phyloP scores from a whole-genome alignment of 352 stramenopile genomes.

The Globisporangium yorkense region DNA sequence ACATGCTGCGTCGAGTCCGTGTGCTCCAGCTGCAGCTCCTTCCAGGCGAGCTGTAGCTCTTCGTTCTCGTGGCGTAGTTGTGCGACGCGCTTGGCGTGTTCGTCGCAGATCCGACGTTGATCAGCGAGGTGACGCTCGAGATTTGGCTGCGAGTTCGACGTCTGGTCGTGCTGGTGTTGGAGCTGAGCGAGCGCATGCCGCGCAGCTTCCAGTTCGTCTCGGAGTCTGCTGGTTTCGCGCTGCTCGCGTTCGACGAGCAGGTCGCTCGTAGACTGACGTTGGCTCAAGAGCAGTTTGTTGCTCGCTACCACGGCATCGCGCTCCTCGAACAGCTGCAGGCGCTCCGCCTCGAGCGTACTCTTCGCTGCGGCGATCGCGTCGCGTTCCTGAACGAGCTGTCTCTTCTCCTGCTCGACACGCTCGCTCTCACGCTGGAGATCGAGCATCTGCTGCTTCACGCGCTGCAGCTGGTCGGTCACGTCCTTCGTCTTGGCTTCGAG shows the following conservation, averaged over 20 bases:
- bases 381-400: slow-evolving; percentile 18
- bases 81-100: slow-evolving; percentile 19
- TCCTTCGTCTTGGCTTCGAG: slow-evolving; percentile 27
- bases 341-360: slow-evolving; percentile 2
- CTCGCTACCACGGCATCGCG: slow-evolving; percentile 1
- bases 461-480: slow-evolving; percentile 7
- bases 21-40: slow-evolving; percentile 49
- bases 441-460: slow-evolving; percentile 8
- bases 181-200: slow-evolving; percentile 11
- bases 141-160: slow-evolving; percentile 10
- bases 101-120: slow-evolving; percentile 15
- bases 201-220: slow-evolving; percentile 1
- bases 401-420: neutral
- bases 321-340: slow-evolving; percentile 5
- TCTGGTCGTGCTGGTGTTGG: slow-evolving; percentile 13
- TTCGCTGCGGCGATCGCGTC: slow-evolving; percentile 11
- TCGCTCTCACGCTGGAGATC: slow-evolving; percentile 10
- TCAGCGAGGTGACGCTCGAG: slow-evolving; percentile 23
- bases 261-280: slow-evolving; percentile 3
- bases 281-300: slow-evolving; percentile 2
- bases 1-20: slow-evolving; percentile 36
- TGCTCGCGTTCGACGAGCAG: slow-evolving; percentile 4
- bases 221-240: slow-evolving; percentile 1
- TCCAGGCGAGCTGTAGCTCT: slow-evolving; percentile 25
- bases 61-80: slow-evolving; percentile 40